Percentiles rank a stretch among this genome's conserved stretches.
Conservation (phyloP, 129 eudicot species). For the Flaveria linearis region DNA sequence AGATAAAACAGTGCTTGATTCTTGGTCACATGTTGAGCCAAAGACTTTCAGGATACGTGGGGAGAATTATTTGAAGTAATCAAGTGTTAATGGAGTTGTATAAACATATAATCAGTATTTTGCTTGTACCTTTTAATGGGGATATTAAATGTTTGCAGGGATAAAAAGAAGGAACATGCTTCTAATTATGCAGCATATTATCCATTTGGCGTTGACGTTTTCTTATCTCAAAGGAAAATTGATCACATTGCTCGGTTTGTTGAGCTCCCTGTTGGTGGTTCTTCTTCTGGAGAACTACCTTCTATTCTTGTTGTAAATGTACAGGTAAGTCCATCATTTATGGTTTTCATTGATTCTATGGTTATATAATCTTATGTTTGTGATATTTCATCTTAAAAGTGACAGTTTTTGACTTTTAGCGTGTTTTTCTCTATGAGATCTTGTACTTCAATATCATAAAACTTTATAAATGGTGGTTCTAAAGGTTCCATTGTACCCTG, state of each 20-base stretch:
- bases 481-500: constrained; percentile 88
- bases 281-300: constrained; percentile 67
- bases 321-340: constrained; percentile 51
- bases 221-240: constrained; percentile 73
- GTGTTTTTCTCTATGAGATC: not conserved
- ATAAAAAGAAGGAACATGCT: constrained; percentile 87
- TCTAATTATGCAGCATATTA: constrained; percentile 80
- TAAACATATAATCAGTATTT: not conserved
- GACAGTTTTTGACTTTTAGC: not conserved
- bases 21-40: constrained; percentile 88
- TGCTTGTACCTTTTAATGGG: not conserved
- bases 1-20: constrained; percentile 71
- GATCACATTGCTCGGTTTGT: constrained; percentile 91
- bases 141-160: constrained; percentile 52
- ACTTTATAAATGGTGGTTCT: not conserved
- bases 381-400: not conserved
- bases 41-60: constrained; percentile 75
- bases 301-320: constrained; percentile 91
- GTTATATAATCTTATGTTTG: too few relatives aligned
- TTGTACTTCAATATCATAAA: not conserved
- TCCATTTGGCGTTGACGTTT: constrained; percentile 96
- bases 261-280: constrained; percentile 71
- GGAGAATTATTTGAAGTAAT: constrained; percentile 69
- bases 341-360: too few relatives aligned
- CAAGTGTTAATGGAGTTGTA: constrained; percentile 1